These are phyloP conservation scores for Solanum neorickii DNA, from an alignment of 257 asterid genomes.

Conservation along the genomic window DNA sequence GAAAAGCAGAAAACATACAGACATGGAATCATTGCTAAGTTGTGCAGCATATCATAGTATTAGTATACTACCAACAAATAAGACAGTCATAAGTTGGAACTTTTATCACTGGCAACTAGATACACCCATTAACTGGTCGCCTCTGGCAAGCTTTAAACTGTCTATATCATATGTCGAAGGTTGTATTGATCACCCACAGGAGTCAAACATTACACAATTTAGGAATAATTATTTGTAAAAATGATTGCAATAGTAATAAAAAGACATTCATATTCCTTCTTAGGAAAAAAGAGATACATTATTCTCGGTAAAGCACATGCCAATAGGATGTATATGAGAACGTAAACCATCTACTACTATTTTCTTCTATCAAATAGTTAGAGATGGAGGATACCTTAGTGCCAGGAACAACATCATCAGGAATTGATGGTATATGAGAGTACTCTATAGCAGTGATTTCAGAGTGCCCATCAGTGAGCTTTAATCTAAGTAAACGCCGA, in stretches of 20 bases:
- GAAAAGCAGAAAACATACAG: conserved; percentile 17
- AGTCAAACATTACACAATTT: neutral
- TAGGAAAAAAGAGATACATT: neutral
- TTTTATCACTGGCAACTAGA: neutral
- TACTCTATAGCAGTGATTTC: conserved; percentile 65
- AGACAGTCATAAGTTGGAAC: neutral
- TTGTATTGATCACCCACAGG: neutral
- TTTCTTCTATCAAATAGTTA: neutral
- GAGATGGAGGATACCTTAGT: conserved; percentile 43
- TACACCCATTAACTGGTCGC: neutral
- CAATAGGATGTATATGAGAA: neutral
- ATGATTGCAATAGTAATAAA: neutral
- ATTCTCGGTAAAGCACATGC: neutral
- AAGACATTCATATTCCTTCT: neutral
- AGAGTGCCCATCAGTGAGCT: conserved; percentile 76
- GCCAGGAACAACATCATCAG: conserved; percentile 69
- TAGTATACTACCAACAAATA: neutral
- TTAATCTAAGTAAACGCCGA: conserved; percentile 48
- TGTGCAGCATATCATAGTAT: neutral
- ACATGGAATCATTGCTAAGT: neutral
- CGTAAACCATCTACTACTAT: neutral
- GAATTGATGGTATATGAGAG: conserved; percentile 51
- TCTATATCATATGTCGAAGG: neutral
- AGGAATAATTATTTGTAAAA: neutral
- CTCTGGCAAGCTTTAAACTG: neutral